Percentiles rank a stretch among this genome's conserved stretches.
phyloP scores from a whole-genome alignment of 2,329 filamentous ascomycete genomes.

The Phialophora tarda region DNA sequence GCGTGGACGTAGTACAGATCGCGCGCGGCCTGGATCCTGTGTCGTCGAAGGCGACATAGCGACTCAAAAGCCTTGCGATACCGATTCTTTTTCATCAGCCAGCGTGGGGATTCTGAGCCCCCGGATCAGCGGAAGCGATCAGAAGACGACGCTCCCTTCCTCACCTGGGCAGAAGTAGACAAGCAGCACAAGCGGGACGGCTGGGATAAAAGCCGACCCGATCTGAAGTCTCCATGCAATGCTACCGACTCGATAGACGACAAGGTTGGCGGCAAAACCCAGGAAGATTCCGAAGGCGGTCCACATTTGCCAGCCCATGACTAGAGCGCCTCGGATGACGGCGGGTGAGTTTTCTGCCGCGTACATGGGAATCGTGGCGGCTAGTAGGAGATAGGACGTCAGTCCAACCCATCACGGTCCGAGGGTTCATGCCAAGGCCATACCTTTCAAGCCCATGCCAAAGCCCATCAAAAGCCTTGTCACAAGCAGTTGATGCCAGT shows the following conservation, averaged over 20 bases:
- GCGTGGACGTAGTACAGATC: slow-evolving; percentile 59
- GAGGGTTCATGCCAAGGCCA: background rate
- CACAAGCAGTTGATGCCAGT: slow-evolving; percentile 50
- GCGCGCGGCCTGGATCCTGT: slow-evolving; percentile 60
- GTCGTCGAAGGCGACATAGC: slow-evolving; percentile 55
- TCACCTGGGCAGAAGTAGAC: slow-evolving; percentile 63
- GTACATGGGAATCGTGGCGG: slow-evolving; percentile 54
- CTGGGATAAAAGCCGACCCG: slow-evolving; percentile 68
- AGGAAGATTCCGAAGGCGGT: slow-evolving; percentile 67
- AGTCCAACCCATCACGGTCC: background rate
- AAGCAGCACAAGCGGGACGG: slow-evolving; percentile 62
- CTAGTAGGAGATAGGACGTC: background rate
- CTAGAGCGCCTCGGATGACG: slow-evolving; percentile 57
- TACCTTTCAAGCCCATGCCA: slow-evolving; percentile 50
- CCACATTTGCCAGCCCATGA: slow-evolving; percentile 62
- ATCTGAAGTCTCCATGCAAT: slow-evolving; percentile 69
- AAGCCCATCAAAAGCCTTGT: slow-evolving; percentile 51
- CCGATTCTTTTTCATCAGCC: slow-evolving; percentile 55
- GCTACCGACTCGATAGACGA: slow-evolving; percentile 62
- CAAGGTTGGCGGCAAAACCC: slow-evolving; percentile 69
- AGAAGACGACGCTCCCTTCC: slow-evolving; percentile 17
- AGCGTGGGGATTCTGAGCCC: slow-evolving; percentile 36
- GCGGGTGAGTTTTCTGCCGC: slow-evolving; percentile 56
- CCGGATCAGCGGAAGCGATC: background rate
- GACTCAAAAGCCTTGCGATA: slow-evolving; percentile 56